Percentiles rank a stretch among this genome's conserved stretches.
Evolutionary conservation across 225 moss, liverwort and hornwort species (phyloP).

Genomic region (Takakia lepidozioides): DNA sequence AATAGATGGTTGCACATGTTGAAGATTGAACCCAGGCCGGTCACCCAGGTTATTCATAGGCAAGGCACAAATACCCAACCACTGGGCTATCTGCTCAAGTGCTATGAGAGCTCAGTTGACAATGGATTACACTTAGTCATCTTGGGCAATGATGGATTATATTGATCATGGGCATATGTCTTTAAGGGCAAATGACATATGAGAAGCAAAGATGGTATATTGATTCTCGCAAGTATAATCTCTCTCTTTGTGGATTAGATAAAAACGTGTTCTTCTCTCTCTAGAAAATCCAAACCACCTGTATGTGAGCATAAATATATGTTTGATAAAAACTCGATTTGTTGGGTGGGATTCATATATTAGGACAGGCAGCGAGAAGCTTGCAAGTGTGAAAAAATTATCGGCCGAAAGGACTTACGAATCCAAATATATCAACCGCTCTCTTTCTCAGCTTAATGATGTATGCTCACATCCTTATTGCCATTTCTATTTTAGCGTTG

Average conservation of each 20-base stretch:
- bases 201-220: neutral
- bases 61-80: too few species aligned
- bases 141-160: too few species aligned
- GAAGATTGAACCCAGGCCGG: too few species aligned
- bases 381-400: conserved; percentile 30
- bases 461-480: conserved; percentile 23
- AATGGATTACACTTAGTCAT: too few species aligned
- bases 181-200: too few species aligned
- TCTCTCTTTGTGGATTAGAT: neutral
- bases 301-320: neutral
- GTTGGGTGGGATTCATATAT: conserved; percentile 9
- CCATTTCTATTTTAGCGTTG: too few species aligned
- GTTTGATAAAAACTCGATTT: conserved; percentile 4
- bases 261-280: neutral
- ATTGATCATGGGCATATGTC: too few species aligned
- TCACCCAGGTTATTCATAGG: too few species aligned
- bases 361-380: conserved; percentile 68
- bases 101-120: too few species aligned
- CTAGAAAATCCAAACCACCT: neutral
- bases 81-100: too few species aligned
- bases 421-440: conserved; percentile 66
- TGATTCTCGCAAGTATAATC: too few species aligned
- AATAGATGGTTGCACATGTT: too few species aligned
- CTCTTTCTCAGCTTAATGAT: conserved; percentile 68
- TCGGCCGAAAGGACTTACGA: conserved; percentile 58